These are phyloP conservation scores for Wallemia hederae DNA, from an alignment of 1,284 basidiomycete species.

Conservation along the genomic window DNA sequence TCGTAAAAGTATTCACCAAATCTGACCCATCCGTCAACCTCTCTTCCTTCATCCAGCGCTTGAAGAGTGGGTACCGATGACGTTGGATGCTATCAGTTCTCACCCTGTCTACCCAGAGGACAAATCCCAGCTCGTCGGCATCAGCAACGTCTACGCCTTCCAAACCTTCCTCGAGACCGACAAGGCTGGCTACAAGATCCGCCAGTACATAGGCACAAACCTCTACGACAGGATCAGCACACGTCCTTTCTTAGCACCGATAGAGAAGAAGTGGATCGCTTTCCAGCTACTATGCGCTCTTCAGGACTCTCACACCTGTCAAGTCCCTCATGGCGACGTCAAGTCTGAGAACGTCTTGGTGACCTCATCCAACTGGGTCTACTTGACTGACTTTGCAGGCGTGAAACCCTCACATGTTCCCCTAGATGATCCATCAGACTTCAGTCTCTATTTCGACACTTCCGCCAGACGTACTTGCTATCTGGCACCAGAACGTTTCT, in stretches of 20 bases:
- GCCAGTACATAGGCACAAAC: conserved; percentile 83
- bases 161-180: conserved; percentile 82
- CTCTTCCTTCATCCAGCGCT: conserved; percentile 31
- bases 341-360: conserved; percentile 95
- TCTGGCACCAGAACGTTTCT: conserved; percentile 87
- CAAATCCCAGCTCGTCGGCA: conserved; percentile 50
- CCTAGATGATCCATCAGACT: conserved; percentile 86
- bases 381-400: conserved; percentile 73
- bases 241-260: conserved; percentile 60
- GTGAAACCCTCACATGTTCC: conserved; percentile 92
- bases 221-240: conserved; percentile 95
- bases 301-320: conserved; percentile 45
- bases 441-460: conserved; percentile 93
- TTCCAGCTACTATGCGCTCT: conserved; percentile 75
- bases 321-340: conserved; percentile 84
- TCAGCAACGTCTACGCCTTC: conserved; percentile 69
- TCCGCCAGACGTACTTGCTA: conserved; percentile 80
- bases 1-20: conserved; percentile 58
- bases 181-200: conserved; percentile 74
- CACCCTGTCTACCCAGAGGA: conserved; percentile 20
- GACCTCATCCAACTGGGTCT: conserved; percentile 83
- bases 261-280: conserved; percentile 96
- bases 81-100: background rate
- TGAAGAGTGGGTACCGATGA: conserved; percentile 28
- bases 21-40: conserved; percentile 40